These are phyloP conservation scores for Kickxella alabastrina DNA, from an alignment of 192 early-diverging fungal genomes.

Conservation along the genomic window DNA sequence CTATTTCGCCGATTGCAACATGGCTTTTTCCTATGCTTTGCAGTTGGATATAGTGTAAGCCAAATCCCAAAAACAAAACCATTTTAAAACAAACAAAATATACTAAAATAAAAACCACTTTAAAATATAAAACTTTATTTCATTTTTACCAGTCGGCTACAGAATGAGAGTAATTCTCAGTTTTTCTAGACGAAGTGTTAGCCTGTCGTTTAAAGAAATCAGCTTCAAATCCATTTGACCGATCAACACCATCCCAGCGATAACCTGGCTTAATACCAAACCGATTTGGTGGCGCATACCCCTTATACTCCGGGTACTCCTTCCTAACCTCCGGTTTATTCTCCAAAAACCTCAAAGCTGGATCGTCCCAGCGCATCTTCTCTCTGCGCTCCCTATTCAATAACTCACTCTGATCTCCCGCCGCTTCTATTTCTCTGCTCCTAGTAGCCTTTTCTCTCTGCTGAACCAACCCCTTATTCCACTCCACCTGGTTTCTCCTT, in stretches of 20 bases:
- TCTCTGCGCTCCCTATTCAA: slow-evolving; percentile 54
- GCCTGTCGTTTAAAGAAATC: slow-evolving; percentile 44
- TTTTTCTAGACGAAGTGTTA: slow-evolving; percentile 6
- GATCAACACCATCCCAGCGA: slow-evolving; percentile 76
- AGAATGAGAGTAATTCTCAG: slow-evolving; percentile 27
- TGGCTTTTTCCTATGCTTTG: slow-evolving; percentile 6
- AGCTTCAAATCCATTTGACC: slow-evolving; percentile 72
- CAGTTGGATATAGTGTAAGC: slow-evolving; percentile 16
- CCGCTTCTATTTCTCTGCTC: too few species aligned
- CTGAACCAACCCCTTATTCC: slow-evolving; percentile 65
- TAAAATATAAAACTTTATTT: too few species aligned
- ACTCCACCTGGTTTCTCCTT: slow-evolving; percentile 50
- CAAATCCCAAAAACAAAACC: slow-evolving; percentile 9
- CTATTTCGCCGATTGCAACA: slow-evolving; percentile 15
- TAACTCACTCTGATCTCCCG: too few species aligned
- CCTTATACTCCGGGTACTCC: slow-evolving; percentile 47
- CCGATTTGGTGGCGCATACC: slow-evolving; percentile 61
- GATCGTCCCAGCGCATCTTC: slow-evolving; percentile 65
- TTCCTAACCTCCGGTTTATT: slow-evolving; percentile 27
- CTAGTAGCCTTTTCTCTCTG: slow-evolving; percentile 34
- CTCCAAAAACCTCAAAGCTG: slow-evolving; percentile 54
- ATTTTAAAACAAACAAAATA: too few species aligned
- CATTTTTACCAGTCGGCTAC: slow-evolving; percentile 46
- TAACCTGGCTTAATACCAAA: slow-evolving; percentile 71
- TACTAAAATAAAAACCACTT: too few species aligned